These are phyloP conservation scores for Pezicula carpinea DNA, from an alignment of 2,329 filamentous ascomycete species.

Conservation along the genomic window DNA sequence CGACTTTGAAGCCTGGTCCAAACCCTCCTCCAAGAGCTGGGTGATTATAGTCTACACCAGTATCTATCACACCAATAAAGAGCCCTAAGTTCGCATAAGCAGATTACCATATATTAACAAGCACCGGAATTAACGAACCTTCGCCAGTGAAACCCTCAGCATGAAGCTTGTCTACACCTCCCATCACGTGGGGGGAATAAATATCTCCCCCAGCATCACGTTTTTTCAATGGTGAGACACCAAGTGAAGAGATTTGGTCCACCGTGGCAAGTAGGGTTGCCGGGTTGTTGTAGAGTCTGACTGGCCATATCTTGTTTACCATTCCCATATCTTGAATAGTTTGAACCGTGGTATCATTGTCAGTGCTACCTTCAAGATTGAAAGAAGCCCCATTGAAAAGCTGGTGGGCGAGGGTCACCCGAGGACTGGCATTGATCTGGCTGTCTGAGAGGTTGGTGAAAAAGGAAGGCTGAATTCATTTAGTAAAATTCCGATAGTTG, in stretches of 20 bases:
- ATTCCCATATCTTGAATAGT: neutral
- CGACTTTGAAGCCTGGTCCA: conserved; percentile 52
- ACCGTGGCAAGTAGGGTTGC: neutral
- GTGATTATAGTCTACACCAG: conserved; percentile 54
- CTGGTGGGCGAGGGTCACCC: neutral
- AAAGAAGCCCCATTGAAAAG: neutral
- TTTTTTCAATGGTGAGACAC: neutral
- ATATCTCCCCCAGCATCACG: neutral
- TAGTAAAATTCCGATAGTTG: neutral
- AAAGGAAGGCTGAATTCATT: neutral
- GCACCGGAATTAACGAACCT: conserved; percentile 38
- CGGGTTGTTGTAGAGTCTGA: conserved; percentile 1
- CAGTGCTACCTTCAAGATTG: neutral
- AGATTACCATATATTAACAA: conserved; percentile 25
- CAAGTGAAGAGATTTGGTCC: neutral
- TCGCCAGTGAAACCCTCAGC: conserved; percentile 40
- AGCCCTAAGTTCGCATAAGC: conserved; percentile 11
- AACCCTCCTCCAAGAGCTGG: conserved; percentile 61
- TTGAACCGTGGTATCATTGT: neutral
- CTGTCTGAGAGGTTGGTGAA: neutral
- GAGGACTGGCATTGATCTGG: neutral
- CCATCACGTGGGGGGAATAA: conserved; percentile 11
- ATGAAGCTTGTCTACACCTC: conserved; percentile 34
- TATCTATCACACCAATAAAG: conserved; percentile 19
- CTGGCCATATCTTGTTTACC: neutral